Percentiles rank a stretch among this genome's conserved stretches.
Evolutionary conservation across 768 basidiomycete species (phyloP).

Genomic region (Chalciporus pseudorubinellus): DNA sequence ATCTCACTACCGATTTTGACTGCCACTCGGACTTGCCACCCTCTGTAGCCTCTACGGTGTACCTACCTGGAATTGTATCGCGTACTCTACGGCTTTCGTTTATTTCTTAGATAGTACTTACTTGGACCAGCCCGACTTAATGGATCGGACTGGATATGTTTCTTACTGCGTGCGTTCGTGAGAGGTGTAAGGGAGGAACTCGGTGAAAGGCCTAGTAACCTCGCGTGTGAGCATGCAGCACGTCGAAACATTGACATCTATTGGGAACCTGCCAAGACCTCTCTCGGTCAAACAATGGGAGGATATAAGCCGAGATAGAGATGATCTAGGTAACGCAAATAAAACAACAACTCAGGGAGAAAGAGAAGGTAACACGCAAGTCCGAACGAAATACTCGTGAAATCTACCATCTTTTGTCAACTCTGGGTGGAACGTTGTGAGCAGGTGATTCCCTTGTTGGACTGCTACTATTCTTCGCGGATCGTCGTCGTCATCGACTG

Average conservation of each 20-base stretch:
- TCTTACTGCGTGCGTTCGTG: too few species aligned
- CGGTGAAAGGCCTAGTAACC: too few species aligned
- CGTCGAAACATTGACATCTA: too few species aligned
- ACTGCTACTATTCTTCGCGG: slow-evolving; percentile 77
- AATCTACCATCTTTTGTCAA: slow-evolving; percentile 83
- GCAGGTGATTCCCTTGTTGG: slow-evolving; percentile 77
- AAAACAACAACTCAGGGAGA: slow-evolving; percentile 4
- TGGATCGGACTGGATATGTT: not conserved
- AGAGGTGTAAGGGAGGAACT: too few species aligned
- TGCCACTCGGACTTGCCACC: too few species aligned
- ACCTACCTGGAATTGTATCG: not conserved
- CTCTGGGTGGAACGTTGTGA: slow-evolving; percentile 95
- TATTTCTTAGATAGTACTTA: not conserved
- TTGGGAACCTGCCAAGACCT: too few species aligned
- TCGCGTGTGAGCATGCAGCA: too few species aligned
- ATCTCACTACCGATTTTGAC: too few species aligned
- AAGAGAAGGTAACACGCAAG: slow-evolving; percentile 54
- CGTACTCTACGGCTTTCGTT: not conserved
- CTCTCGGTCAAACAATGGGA: too few species aligned
- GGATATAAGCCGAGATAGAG: too few species aligned
- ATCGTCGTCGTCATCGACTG: slow-evolving; percentile 46
- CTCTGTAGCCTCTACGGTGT: not conserved
- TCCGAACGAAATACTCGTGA: slow-evolving; percentile 85
- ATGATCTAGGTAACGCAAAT: too few species aligned
- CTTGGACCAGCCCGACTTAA: not conserved